Evolutionary conservation across 2,329 filamentous ascomycete species (phyloP), one percentile per base, ranked within the genome.

Genomic region (Rutstroemia sp.): DNA sequence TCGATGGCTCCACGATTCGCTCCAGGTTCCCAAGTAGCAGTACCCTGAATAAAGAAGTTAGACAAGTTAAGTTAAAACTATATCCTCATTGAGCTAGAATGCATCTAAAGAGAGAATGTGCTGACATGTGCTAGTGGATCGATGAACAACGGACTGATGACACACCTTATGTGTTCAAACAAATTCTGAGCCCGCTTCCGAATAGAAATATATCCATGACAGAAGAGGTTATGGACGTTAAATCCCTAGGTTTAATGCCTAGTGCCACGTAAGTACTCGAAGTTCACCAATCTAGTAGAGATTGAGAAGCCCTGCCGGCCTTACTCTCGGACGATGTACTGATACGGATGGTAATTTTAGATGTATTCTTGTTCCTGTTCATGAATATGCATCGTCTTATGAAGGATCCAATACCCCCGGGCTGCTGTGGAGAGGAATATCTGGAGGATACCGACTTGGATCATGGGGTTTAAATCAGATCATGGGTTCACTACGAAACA

Each of bases 1-100:
- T 95, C 56, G 90, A 96, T 67, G 92, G 92, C 9, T 86, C 84
- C 10, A 91, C 84, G 1, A 80, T 96, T 17, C 83, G 90, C 42
- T 80, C 78, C 3, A 83, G 80, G 17, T 95, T 96, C 69, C 75
- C 82, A 10, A 81, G 83, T 21, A 73, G 74, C 2, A 76, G 80
- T 6, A 87, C 80, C 0, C 76, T 96, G 3, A 71, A 75, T 6
- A 74, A 70, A 6, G 81, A 89, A 45, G 84, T 97, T 1, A 81
- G 92, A 7, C 72, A 76, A 6, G 54, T 56, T 48, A 27, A 10
- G 16, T 27, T 27, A 8, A 27, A 23, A 5, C 27, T 21, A n/a
- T 49, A 16, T 21, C n/a, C 30, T 14, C 12, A 34, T 9, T 14
- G 30, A 34, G 9, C 30, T 10, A 9, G 23, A 30, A 30, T 10